Conservation (phyloP, 2,329 filamentous ascomycete species). For the Fusarium sambucinum region DNA sequence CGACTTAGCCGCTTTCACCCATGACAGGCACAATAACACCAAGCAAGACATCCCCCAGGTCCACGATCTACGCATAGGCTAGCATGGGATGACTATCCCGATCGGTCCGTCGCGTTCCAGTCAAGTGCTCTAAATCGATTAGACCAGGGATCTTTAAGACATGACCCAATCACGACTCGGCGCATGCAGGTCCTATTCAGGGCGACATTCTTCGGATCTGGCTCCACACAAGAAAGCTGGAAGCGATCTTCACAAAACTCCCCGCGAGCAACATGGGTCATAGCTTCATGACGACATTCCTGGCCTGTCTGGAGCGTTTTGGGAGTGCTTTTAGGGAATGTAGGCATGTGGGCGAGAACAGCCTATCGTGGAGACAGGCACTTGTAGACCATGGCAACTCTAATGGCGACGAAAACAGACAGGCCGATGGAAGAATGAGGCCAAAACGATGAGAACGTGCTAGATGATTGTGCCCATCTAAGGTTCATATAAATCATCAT, state of each 20-base stretch:
- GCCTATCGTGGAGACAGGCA: conserved; percentile 3
- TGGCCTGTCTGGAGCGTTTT: conserved; percentile 18
- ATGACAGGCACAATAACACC: conserved; percentile 28
- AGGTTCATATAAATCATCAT: conserved; percentile 30
- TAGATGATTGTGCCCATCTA: not conserved
- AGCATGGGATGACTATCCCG: conserved; percentile 16
- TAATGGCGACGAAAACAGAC: conserved; percentile 35
- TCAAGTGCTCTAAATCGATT: conserved; percentile 17
- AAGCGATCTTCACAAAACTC: conserved; percentile 8
- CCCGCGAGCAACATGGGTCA: not conserved
- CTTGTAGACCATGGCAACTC: conserved; percentile 30
- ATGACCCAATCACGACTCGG: conserved; percentile 23
- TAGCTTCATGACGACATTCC: conserved; percentile 38
- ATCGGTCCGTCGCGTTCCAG: conserved; percentile 41
- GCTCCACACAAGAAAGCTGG: conserved; percentile 7
- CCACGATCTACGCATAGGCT: conserved; percentile 8
- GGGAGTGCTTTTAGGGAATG: conserved; percentile 31
- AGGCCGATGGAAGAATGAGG: conserved; percentile 19
- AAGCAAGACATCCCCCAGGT: not conserved
- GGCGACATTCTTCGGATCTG: conserved; percentile 37
- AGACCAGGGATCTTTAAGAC: conserved; percentile 10
- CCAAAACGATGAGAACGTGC: conserved; percentile 11
- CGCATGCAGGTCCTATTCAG: conserved; percentile 27
- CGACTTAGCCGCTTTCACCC: conserved; percentile 32
- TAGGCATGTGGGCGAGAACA: conserved; percentile 33